Evolutionary conservation across 371 early-diverging fungal species (phyloP).

Genomic region (Parasitella parasitica): DNA sequence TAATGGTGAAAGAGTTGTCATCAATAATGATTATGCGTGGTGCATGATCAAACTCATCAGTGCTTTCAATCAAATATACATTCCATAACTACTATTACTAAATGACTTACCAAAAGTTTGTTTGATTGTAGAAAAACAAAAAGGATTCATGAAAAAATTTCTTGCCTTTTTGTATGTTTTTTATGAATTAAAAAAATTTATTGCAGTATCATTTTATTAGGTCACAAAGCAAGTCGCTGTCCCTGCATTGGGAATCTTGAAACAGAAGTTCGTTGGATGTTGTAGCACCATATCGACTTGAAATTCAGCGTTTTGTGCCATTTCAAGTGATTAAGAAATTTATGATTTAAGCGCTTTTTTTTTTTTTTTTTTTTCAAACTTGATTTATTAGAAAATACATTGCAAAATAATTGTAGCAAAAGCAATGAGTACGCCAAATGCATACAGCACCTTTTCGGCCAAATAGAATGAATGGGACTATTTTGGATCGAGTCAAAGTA

Average conservation of each 20-base stretch:
- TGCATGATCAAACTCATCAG: conserved; percentile 42
- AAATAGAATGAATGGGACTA: too few relatives aligned
- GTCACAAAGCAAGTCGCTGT: conserved; percentile 1
- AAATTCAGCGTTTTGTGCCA: too few relatives aligned
- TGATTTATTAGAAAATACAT: too few relatives aligned
- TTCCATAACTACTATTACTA: background rate
- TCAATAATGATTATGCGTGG: conserved; percentile 40
- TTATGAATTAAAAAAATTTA: background rate
- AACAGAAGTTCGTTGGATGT: too few relatives aligned
- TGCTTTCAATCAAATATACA: background rate
- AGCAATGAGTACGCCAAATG: too few relatives aligned
- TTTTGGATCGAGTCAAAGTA: too few relatives aligned
- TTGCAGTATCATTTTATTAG: background rate
- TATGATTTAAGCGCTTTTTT: too few relatives aligned
- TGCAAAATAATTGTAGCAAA: too few relatives aligned
- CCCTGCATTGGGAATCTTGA: background rate
- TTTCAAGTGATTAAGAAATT: too few relatives aligned
- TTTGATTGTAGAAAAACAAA: background rate
- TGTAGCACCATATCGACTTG: too few relatives aligned
- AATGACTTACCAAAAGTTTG: background rate
- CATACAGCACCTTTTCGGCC: too few relatives aligned
- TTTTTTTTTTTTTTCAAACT: too few relatives aligned
- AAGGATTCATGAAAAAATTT: background rate
- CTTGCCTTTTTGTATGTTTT: background rate
- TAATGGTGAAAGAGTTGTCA: conserved; percentile 29